Conservation (phyloP, 106 monocot species). For the Posidonia australis region DNA sequence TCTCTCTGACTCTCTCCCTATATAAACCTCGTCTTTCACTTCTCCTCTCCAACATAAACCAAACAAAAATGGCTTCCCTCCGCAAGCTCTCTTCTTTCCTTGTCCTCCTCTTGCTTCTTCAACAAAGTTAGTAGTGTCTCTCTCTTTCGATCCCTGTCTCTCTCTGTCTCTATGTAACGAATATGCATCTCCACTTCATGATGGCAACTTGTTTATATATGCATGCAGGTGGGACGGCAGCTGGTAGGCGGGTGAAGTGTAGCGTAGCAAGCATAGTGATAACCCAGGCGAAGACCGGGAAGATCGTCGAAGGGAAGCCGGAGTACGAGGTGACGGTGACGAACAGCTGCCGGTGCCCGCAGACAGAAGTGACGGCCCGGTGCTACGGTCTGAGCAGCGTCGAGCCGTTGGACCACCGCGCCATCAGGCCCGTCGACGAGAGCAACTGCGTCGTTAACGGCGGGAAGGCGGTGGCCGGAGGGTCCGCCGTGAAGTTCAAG, state of each 20-base stretch:
- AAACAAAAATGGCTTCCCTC: too few species aligned
- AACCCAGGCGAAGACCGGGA: slow-evolving; percentile 25
- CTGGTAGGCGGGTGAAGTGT: slow-evolving; percentile 11
- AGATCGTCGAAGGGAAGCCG: slow-evolving; percentile 29
- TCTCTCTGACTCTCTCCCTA: too few species aligned
- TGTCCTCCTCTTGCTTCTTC: too few species aligned
- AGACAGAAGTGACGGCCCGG: slow-evolving; percentile 14
- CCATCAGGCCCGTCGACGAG: slow-evolving; percentile 33
- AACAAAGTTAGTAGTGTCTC: too few species aligned
- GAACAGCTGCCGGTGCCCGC: slow-evolving; percentile 33
- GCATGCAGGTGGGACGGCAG: not conserved
- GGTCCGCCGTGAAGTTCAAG: slow-evolving; percentile 38
- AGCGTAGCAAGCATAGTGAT: slow-evolving; percentile 11
- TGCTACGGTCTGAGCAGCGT: slow-evolving; percentile 38
- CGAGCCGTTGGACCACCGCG: slow-evolving; percentile 26
- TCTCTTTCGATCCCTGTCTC: too few species aligned
- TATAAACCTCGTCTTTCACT: too few species aligned
- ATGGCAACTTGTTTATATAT: too few species aligned
- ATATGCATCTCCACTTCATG: too few species aligned
- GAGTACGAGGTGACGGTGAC: slow-evolving; percentile 43
- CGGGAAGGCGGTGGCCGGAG: slow-evolving; percentile 23
- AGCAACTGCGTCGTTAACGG: slow-evolving; percentile 39
- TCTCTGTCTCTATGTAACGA: too few species aligned
- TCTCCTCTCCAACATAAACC: too few species aligned
- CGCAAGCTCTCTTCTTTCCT: too few species aligned